Evolutionary conservation across 2,329 filamentous ascomycete species (phyloP), one percentile per base, ranked within the genome.

Genomic region (Fonsecaea pedrosoi): DNA sequence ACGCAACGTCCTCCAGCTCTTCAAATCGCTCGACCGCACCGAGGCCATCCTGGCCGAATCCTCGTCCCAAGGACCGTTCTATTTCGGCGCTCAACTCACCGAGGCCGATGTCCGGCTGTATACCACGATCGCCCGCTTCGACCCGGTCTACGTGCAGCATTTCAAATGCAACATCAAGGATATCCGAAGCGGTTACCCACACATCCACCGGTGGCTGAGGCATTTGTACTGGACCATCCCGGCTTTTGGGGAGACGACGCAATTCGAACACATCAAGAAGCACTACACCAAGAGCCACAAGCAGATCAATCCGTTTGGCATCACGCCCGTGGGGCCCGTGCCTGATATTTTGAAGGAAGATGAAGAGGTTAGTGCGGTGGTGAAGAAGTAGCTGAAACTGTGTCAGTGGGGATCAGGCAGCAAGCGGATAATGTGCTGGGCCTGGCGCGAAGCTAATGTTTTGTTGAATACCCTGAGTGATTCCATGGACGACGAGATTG

Each of bases 231-330:
- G 93, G 93, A 89, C 90, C 72, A 78, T 88, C 30, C 83, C 88
- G 0, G 92, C 92, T 2, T 97, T 96, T 81, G 82, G 83, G 70
- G 87, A 91, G 60, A 95, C 93, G 68, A 96, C 94, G 25, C 87
- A 97, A 78, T 97, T 96, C 77, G 87, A 96, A 78, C 95, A 99
- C 81, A 98, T 98, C 82, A 97, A 96, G 86, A 90, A 85, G 54
- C 87, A 90, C 74, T 90, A 90, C 75, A 89, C 87, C 2, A 87
- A 87, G 81, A 87, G 85, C 70, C 87, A 89, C 77, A 80, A 77
- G 71, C 87, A 89, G 78, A 89, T 90, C 72, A 90, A 90, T 75
- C 86, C 76, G 55, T 84, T 83, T 77, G 80, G 84, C 45, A 96
- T 99, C 75, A 94, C 92, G 30, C 94, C 94, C 0, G 76, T 96